Percentiles rank a stretch among this genome's conserved stretches.
These are phyloP conservation scores for Luffa acutangula DNA, from an alignment of 306 rosid species.

Conservation along the genomic window DNA sequence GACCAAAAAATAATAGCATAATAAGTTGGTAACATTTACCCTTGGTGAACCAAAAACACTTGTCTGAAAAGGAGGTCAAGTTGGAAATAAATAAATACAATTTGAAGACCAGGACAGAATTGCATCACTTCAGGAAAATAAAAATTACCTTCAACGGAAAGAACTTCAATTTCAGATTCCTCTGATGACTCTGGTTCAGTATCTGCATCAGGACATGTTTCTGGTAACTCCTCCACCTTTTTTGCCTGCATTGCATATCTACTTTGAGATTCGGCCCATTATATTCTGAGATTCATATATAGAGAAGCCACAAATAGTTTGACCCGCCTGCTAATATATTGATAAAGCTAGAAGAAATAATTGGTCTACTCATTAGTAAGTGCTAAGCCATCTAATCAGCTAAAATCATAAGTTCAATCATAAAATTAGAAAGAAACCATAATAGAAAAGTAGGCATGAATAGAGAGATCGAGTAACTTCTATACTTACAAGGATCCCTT, in stretches of 20 bases:
- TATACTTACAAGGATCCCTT: slow-evolving; percentile 84
- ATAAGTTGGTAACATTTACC: neutral
- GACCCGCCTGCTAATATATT: neutral
- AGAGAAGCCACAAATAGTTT: slow-evolving; percentile 1
- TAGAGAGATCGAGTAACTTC: neutral
- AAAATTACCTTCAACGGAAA: slow-evolving; percentile 39
- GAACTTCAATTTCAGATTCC: slow-evolving; percentile 25
- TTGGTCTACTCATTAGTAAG: neutral
- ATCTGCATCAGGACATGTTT: slow-evolving; percentile 18
- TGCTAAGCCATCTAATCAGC: neutral
- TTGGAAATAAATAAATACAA: neutral
- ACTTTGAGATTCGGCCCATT: neutral
- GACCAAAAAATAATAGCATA: neutral
- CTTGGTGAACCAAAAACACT: neutral
- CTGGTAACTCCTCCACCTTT: slow-evolving; percentile 41
- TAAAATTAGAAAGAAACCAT: neutral
- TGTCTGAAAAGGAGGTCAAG: neutral
- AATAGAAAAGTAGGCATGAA: neutral
- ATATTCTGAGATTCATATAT: neutral
- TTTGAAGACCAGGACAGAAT: neutral
- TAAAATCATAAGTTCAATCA: neutral
- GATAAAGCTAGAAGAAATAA: neutral
- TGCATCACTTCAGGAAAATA: neutral
- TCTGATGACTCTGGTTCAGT: slow-evolving; percentile 27
- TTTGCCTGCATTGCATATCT: slow-evolving; percentile 41